Evolutionary conservation across 257 asterid species (phyloP).

Genomic region (Solanum microdontum): DNA sequence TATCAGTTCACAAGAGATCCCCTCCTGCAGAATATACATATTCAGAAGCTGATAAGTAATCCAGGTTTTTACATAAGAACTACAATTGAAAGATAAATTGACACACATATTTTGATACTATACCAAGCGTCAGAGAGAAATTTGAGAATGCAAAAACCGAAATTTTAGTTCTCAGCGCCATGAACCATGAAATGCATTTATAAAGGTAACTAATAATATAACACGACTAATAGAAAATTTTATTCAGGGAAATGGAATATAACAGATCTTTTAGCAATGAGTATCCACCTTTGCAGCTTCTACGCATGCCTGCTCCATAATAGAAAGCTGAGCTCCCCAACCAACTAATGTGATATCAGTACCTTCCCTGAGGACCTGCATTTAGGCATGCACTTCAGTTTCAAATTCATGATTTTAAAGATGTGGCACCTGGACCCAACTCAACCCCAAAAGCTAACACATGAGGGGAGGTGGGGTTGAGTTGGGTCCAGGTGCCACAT

Average conservation of each 20-base stretch:
- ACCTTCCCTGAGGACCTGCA: slow-evolving; percentile 88
- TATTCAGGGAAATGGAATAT: background rate
- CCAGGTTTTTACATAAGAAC: background rate
- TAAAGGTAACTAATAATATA: background rate
- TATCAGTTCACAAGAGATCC: slow-evolving; percentile 92
- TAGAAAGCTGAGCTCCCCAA: slow-evolving; percentile 93
- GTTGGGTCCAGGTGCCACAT: too few relatives aligned
- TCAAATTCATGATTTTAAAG: background rate
- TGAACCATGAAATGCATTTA: background rate
- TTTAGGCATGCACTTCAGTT: slow-evolving; percentile 4
- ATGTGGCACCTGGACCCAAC: background rate
- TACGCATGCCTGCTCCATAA: slow-evolving; percentile 76
- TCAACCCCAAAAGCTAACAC: background rate
- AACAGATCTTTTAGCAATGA: background rate
- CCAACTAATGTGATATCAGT: slow-evolving; percentile 92
- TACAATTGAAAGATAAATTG: background rate
- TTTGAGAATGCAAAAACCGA: background rate
- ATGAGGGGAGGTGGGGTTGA: background rate
- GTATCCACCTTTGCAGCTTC: slow-evolving; percentile 80
- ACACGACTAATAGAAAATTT: background rate
- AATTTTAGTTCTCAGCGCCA: background rate
- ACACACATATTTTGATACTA: background rate
- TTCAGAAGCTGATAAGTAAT: background rate
- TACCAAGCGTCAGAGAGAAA: background rate
- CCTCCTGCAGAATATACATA: slow-evolving; percentile 43